Conservation (phyloP, 768 basidiomycete genomes). For the Phylloporus sp. region DNA sequence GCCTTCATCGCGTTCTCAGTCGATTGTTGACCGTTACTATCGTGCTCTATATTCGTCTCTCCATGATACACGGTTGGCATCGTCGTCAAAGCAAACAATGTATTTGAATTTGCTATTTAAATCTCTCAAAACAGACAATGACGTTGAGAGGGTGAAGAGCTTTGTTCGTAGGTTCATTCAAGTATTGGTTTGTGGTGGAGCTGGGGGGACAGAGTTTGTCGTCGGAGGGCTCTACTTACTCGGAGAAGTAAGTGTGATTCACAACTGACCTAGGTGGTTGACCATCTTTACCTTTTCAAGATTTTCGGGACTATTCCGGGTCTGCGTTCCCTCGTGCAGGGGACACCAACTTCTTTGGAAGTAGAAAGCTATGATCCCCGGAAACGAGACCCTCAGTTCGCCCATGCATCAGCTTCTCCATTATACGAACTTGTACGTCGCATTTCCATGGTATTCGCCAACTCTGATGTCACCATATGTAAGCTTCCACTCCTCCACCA, state of each 20-base stretch:
- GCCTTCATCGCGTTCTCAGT: slow-evolving; percentile 36
- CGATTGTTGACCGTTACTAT: slow-evolving; percentile 64
- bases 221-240: slow-evolving; percentile 85
- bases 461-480: background rate
- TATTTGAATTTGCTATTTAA: slow-evolving; percentile 94
- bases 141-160: slow-evolving; percentile 63
- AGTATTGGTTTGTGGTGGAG: slow-evolving; percentile 62
- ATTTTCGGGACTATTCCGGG: slow-evolving; percentile 47
- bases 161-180: slow-evolving; percentile 83
- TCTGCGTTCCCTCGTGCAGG: slow-evolving; percentile 42
- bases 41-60: slow-evolving; percentile 88
- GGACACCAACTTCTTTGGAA: slow-evolving; percentile 24
- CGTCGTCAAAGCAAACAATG: slow-evolving; percentile 92
- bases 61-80: slow-evolving; percentile 71
- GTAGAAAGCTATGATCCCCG: slow-evolving; percentile 67
- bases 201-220: slow-evolving; percentile 79
- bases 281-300: slow-evolving; percentile 26
- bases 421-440: slow-evolving; percentile 84
- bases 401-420: slow-evolving; percentile 71
- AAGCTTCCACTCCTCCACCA: slow-evolving; percentile 79
- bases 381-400: slow-evolving; percentile 87
- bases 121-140: slow-evolving; percentile 66
- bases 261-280: background rate
- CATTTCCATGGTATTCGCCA: background rate
- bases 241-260: slow-evolving; percentile 63